These are phyloP conservation scores for Hemileia vastatrix DNA, from an alignment of 1,284 basidiomycete species.

Conservation along the genomic window DNA sequence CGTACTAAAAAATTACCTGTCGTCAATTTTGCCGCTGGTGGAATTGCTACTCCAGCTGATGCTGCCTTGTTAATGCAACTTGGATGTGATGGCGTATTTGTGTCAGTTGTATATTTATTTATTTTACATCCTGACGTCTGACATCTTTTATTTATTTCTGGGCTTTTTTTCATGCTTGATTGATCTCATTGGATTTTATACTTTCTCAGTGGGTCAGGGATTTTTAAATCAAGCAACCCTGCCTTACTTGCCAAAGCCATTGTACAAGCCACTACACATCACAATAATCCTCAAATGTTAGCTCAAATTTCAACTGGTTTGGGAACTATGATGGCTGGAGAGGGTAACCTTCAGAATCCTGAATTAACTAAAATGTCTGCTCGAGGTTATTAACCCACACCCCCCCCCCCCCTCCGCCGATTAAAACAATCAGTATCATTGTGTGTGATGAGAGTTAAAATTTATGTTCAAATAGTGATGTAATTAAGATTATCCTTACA, in stretches of 20 bases:
- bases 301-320: conserved; percentile 53
- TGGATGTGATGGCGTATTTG: conserved; percentile 77
- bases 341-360: conserved; percentile 10
- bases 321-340: conserved; percentile 11
- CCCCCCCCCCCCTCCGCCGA: no score
- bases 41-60: conserved; percentile 93
- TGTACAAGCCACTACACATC: conserved; percentile 94
- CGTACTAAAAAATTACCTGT: conserved; percentile 86
- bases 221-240: conserved; percentile 88
- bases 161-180: conserved; percentile 13
- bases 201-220: conserved; percentile 91
- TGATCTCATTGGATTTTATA: conserved; percentile 26
- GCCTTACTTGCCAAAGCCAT: conserved; percentile 92
- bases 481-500: no score
- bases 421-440: no score
- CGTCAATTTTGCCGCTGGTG: conserved; percentile 61
- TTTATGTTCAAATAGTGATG: no score
- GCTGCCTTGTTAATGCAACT: conserved; percentile 99
- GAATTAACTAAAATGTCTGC: conserved; percentile 16
- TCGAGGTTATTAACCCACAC: conserved; percentile 18
- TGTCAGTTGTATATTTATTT: conserved; percentile 49
- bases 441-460: no score
- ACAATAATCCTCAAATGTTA: conserved; percentile 78
- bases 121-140: conserved; percentile 13
- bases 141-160: conserved; percentile 21